Base-by-base conservation (phyloP, 1,139 yeast species). In the Yamadazyma spencermartinsiae region DNA sequence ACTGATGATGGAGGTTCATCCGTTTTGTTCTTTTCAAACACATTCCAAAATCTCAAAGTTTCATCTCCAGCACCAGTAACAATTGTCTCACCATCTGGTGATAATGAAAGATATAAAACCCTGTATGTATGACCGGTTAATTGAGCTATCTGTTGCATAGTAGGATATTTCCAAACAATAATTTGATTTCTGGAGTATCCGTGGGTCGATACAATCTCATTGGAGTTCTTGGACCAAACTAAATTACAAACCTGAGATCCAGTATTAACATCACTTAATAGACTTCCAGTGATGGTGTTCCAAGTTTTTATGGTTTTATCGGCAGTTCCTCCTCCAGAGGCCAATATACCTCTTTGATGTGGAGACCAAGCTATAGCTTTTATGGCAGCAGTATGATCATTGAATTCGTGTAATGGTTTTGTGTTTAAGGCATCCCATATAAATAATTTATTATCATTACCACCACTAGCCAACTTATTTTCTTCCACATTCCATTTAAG, bases 31-130 rank as follows among this genome's bases (percentile, higher is more conserved):
- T 84, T 87, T 44, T 86, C 95, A 63, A 87, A 89, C 2, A 88
- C 84, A 51, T 86, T 87, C 98, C 98, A 90, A 54, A 89, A 87
- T 50, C 98, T 64, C 42, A 92, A 66, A 0, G 98, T 92, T 61
- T 94, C 98, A 63, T 92, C 99, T 2, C 98, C 98, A 1, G 98
- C 98, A 1, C 98, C 99, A 0, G 98, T 90, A 2, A 92, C 98
- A n/a, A 92, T 85, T 0, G 98, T 88, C 47, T 87, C 90, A 1
- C 98, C 98, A 62, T 92, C 98, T 0, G 98, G 96, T n/a, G 95
- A 85, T 66, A 92, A 73, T 3, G 96, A 80, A 48, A 92, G 71
- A 58, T 92, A 94, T 36, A 94, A 67, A 7, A 92, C 98, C 44
- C 99, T 74, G 57, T 86, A 88, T 1, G 96, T 87, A 56, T 92